Conservation (phyloP, 140 eudicot species). For the Erigeron philadelphicus region DNA sequence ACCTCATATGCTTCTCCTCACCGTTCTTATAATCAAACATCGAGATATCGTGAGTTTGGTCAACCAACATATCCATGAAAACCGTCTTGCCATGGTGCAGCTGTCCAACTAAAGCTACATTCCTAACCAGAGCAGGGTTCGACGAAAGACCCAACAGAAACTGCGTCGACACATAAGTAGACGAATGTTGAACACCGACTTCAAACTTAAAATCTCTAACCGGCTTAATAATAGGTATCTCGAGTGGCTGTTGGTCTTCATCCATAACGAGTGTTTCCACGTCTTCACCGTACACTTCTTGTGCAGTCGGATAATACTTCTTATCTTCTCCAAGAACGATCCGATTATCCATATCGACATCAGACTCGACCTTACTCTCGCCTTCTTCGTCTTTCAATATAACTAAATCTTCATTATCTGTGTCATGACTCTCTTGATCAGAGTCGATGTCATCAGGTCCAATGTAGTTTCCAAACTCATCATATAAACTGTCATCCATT, state of each 20-base stretch:
- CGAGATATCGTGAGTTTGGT: conserved; percentile 75
- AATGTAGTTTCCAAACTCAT: conserved; percentile 95
- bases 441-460: conserved; percentile 98
- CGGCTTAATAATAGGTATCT: conserved; percentile 70
- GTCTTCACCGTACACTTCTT: conserved; percentile 91
- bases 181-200: conserved; percentile 69
- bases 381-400: conserved; percentile 38
- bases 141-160: conserved; percentile 61
- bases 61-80: conserved; percentile 92
- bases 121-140: conserved; percentile 71
- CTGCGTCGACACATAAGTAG: conserved; percentile 80
- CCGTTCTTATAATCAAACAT: conserved; percentile 67
- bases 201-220: conserved; percentile 75
- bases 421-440: conserved; percentile 77
- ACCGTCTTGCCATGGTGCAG: conserved; percentile 82
- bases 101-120: conserved; percentile 86
- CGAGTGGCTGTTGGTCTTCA: conserved; percentile 86
- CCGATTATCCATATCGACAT: conserved; percentile 79
- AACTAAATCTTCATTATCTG: conserved; percentile 56
- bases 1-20: conserved; percentile 95
- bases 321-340: conserved; percentile 88
- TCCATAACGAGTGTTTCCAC: conserved; percentile 91
- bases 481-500: conserved; percentile 93
- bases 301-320: conserved; percentile 92
- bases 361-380: conserved; percentile 38